phyloP scores from a whole-genome alignment of 257 asterid species.

The Solanum chilense region DNA sequence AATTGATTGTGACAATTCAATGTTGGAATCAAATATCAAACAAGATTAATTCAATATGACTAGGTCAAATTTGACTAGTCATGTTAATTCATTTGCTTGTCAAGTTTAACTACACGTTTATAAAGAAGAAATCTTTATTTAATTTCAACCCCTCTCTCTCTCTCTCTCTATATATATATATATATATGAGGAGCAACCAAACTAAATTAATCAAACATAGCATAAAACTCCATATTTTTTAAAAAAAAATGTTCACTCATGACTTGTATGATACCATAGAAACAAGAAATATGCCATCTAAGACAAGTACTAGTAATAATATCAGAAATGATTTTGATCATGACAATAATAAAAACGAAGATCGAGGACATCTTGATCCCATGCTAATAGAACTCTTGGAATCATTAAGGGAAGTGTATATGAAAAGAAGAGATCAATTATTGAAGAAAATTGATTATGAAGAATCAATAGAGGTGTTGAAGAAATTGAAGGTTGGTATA shows the following conservation, averaged over 20 bases:
- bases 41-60: neutral
- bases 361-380: constrained; percentile 33
- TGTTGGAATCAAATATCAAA: neutral
- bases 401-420: constrained; percentile 25
- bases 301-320: neutral
- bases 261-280: neutral
- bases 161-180: no score
- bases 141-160: neutral
- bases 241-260: neutral
- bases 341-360: constrained; percentile 30
- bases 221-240: neutral
- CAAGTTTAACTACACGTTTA: neutral
- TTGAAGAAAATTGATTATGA: constrained; percentile 28
- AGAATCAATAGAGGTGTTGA: constrained; percentile 18
- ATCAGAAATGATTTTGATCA: neutral
- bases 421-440: constrained; percentile 11
- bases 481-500: constrained; percentile 10
- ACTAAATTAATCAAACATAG: neutral
- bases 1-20: neutral
- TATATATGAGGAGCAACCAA: neutral
- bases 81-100: neutral
- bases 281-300: neutral
- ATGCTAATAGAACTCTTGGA: constrained; percentile 27
- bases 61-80: neutral
- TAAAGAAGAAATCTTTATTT: neutral